phyloP scores from a whole-genome alignment of 2,329 filamentous ascomycete species.

The Ceratocystis eucalypticola region DNA sequence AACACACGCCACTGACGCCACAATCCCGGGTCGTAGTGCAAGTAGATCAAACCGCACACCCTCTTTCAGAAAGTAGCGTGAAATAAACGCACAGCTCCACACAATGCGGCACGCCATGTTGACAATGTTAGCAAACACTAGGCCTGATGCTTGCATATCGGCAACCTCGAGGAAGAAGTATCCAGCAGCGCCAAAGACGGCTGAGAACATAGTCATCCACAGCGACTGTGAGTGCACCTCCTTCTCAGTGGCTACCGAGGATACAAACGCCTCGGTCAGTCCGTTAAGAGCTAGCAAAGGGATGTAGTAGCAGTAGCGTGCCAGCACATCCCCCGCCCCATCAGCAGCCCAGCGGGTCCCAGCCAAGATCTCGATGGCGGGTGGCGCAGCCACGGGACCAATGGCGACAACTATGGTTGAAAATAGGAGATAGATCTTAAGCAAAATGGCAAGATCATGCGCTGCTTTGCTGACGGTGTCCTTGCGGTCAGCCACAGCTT shows the following conservation, averaged over 20 bases:
- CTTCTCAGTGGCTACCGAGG: constrained; percentile 62
- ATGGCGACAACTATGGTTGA: constrained; percentile 54
- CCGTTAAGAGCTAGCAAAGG: constrained; percentile 87
- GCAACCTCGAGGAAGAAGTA: constrained; percentile 60
- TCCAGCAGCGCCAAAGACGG: constrained; percentile 59
- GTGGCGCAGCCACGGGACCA: constrained; percentile 61
- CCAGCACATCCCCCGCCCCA: constrained; percentile 60
- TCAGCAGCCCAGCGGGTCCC: constrained; percentile 62
- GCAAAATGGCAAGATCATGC: constrained; percentile 46
- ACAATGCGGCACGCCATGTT: constrained; percentile 78
- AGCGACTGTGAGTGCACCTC: constrained; percentile 65
- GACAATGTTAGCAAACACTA: constrained; percentile 76
- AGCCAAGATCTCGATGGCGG: constrained; percentile 61
- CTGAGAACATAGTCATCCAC: constrained; percentile 76
- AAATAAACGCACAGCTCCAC: constrained; percentile 68
- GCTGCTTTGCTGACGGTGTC: constrained; percentile 31
- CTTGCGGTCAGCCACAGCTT: constrained; percentile 20
- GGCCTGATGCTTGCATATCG: constrained; percentile 58
- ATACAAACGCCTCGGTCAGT: constrained; percentile 81
- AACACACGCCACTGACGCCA: constrained; percentile 32
- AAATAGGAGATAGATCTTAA: constrained; percentile 62
- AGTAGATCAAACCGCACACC: constrained; percentile 31
- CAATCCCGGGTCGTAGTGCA: constrained; percentile 32
- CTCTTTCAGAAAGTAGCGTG: constrained; percentile 42
- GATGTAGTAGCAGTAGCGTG: constrained; percentile 81